phyloP scores from a whole-genome alignment of 306 rosid species.

The Carpinus fangiana region DNA sequence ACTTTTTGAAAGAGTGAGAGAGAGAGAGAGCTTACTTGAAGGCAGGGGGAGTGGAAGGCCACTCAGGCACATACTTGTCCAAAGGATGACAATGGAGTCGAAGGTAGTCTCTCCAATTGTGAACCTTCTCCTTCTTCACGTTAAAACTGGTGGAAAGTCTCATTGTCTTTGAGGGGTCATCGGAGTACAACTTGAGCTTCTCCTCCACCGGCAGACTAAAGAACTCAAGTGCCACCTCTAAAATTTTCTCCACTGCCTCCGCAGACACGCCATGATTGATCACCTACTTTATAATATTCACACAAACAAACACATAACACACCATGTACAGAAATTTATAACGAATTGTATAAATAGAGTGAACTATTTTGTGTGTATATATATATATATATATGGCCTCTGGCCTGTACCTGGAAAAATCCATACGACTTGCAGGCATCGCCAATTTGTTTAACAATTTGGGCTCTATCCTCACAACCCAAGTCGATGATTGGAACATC shows the following conservation, averaged over 20 bases:
- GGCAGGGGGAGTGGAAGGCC: conserved; percentile 82
- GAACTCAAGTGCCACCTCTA: conserved; percentile 56
- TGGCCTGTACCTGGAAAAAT: conserved; percentile 69
- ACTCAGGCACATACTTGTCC: conserved; percentile 57
- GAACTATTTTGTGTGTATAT: too few species aligned
- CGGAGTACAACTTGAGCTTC: conserved; percentile 83
- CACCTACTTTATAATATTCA: conserved; percentile 42
- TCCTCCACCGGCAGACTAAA: conserved; percentile 72
- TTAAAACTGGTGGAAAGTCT: conserved; percentile 85
- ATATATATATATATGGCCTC: too few species aligned
- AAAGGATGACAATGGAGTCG: conserved; percentile 89
- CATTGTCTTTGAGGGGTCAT: conserved; percentile 77
- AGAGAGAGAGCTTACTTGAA: conserved; percentile 55
- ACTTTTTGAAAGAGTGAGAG: background rate
- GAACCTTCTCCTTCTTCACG: conserved; percentile 66
- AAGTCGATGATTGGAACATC: conserved; percentile 75
- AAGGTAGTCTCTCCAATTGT: conserved; percentile 94
- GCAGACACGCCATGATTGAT: conserved; percentile 65
- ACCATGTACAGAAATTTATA: too few species aligned
- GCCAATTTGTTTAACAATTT: conserved; percentile 38
- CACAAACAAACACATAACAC: too few species aligned
- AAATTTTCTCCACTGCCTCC: conserved; percentile 54
- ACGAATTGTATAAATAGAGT: too few species aligned
- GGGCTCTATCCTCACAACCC: conserved; percentile 34
- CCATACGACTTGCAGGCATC: conserved; percentile 77